Percentiles rank a stretch among this genome's conserved stretches.
phyloP scores from a whole-genome alignment of 345 rosid genomes.

The Raphanus raphanistrum region DNA sequence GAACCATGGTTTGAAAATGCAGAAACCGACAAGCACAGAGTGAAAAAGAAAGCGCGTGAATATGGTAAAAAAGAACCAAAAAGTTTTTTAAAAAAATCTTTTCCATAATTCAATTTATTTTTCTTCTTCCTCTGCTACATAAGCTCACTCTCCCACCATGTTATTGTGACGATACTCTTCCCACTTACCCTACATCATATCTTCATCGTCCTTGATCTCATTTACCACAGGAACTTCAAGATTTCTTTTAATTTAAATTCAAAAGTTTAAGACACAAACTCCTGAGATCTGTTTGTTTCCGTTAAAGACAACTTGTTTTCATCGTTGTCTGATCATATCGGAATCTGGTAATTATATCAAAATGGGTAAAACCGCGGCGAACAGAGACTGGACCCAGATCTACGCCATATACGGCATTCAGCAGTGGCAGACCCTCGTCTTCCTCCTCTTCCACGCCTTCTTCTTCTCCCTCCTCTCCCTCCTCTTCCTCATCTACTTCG shows the following conservation, averaged over 20 bases:
- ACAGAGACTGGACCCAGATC: slow-evolving; percentile 93
- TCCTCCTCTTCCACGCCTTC: slow-evolving; percentile 71
- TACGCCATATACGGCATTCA: slow-evolving; percentile 91
- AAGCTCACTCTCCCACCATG: slow-evolving; percentile 32
- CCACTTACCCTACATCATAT: slow-evolving; percentile 1
- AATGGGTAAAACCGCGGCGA: slow-evolving; percentile 46
- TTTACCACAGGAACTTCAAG: background rate
- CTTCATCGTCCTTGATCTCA: background rate
- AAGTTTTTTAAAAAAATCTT: background rate
- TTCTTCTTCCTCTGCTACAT: background rate
- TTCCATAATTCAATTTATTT: slow-evolving; percentile 1
- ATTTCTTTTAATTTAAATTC: background rate
- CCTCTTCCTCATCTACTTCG: slow-evolving; percentile 77
- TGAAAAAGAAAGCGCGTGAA: slow-evolving; percentile 39
- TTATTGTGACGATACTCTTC: slow-evolving; percentile 21
- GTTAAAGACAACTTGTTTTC: slow-evolving; percentile 17
- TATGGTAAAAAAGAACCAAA: slow-evolving; percentile 10
- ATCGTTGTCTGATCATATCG: background rate
- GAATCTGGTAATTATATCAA: background rate
- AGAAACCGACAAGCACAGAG: slow-evolving; percentile 37
- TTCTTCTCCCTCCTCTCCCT: slow-evolving; percentile 67
- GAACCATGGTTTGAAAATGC: slow-evolving; percentile 29
- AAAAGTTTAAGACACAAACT: background rate
- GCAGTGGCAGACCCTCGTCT: slow-evolving; percentile 85
- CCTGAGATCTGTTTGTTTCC: slow-evolving; percentile 14